Evolutionary conservation across 345 rosid genomes (phyloP).

Genomic region (Nasturtium officinale): DNA sequence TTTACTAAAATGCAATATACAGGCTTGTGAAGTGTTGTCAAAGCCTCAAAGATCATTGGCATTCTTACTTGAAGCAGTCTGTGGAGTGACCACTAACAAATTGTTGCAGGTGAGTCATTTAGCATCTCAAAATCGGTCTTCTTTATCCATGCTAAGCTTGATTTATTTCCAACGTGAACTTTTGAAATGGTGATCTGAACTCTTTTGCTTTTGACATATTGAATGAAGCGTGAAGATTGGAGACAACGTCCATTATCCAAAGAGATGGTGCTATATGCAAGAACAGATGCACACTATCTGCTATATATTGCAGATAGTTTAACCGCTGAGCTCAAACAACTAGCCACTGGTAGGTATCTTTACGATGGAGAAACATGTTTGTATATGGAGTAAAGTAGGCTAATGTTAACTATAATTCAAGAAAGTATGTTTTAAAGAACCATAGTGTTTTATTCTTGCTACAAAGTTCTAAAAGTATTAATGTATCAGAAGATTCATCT

Average conservation of each 20-base stretch:
- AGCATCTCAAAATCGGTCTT: not conserved
- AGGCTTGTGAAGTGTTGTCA: slow-evolving; percentile 87
- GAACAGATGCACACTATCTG: slow-evolving; percentile 83
- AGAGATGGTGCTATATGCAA: slow-evolving; percentile 83
- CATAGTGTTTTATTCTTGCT: slow-evolving; percentile 29
- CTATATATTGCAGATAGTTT: slow-evolving; percentile 67
- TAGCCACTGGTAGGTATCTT: slow-evolving; percentile 56
- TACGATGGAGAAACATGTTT: slow-evolving; percentile 3
- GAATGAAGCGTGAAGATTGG: slow-evolving; percentile 92
- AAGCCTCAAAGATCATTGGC: slow-evolving; percentile 91
- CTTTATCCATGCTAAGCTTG: slow-evolving; percentile 21
- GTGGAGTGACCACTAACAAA: slow-evolving; percentile 79
- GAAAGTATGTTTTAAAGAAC: slow-evolving; percentile 7
- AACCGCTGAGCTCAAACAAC: slow-evolving; percentile 66
- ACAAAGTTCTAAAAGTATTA: slow-evolving; percentile 50
- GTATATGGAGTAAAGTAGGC: not conserved
- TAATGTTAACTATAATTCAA: not conserved
- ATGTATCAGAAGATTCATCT: slow-evolving; percentile 69
- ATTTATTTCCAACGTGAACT: not conserved
- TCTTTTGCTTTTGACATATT: slow-evolving; percentile 10
- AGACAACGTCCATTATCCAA: slow-evolving; percentile 86
- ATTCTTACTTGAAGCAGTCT: slow-evolving; percentile 81
- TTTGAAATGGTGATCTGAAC: not conserved
- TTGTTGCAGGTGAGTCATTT: slow-evolving; percentile 66
- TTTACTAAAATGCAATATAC: slow-evolving; percentile 36